phyloP scores from a whole-genome alignment of 2,329 filamentous ascomycete species.

The Sphaerulina vaccinii region DNA sequence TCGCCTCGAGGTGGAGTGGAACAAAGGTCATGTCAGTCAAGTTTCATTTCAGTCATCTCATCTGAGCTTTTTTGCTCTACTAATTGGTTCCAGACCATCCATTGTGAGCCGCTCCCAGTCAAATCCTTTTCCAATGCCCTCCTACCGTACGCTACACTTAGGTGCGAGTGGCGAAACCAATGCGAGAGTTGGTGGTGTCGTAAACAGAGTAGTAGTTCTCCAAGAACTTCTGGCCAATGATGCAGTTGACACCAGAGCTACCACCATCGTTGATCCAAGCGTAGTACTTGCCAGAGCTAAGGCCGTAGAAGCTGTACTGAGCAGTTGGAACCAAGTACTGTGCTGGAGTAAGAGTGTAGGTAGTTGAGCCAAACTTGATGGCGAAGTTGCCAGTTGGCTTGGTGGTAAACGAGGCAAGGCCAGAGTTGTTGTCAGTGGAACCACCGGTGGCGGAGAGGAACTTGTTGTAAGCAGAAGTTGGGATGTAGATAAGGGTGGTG shows the following conservation, averaged over 20 bases:
- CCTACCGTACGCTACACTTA: background rate
- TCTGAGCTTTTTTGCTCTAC: too few species aligned
- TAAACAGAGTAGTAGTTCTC: constrained; percentile 27
- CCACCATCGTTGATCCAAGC: constrained; percentile 26
- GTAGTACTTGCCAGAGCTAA: constrained; percentile 23
- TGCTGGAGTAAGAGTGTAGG: constrained; percentile 22
- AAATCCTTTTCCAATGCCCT: too few species aligned
- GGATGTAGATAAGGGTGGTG: constrained; percentile 43
- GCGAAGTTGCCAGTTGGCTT: constrained; percentile 21
- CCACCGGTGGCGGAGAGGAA: constrained; percentile 25
- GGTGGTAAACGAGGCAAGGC: constrained; percentile 21
- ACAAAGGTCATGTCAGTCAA: too few species aligned
- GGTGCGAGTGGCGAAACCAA: constrained; percentile 22
- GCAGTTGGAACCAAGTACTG: constrained; percentile 22
- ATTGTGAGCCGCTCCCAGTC: too few species aligned
- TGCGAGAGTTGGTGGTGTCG: constrained; percentile 24
- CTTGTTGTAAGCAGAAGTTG: constrained; percentile 32
- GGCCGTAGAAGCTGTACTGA: constrained; percentile 23
- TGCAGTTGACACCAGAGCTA: constrained; percentile 21
- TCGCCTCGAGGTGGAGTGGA: too few species aligned
- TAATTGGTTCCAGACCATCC: too few species aligned
- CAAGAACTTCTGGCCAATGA: constrained; percentile 26
- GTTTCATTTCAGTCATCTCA: too few species aligned
- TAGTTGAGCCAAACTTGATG: constrained; percentile 24
- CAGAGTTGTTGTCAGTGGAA: constrained; percentile 24